Base-by-base conservation (phyloP, 192 early-diverging fungal species). In the Diversispora epigaea region DNA sequence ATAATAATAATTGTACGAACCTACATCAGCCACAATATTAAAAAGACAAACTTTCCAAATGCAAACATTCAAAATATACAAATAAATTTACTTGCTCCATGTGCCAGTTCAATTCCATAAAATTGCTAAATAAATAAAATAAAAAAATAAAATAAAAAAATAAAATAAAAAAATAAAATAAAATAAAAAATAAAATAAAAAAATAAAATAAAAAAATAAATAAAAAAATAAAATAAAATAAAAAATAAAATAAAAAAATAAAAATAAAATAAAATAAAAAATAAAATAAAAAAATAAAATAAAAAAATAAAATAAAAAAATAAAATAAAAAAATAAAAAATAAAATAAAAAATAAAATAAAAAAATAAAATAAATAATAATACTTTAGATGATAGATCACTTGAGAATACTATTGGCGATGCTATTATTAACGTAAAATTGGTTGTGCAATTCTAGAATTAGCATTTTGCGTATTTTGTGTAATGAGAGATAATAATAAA, bases 351-450 rank as follows among this genome's bases (percentile, higher is more conserved):
- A n/a, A n/a, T n/a, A n/a, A n/a, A n/a, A n/a, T n/a, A n/a, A n/a
- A n/a, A n/a, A n/a, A n/a, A n/a, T n/a, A n/a, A n/a, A n/a, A n/a
- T n/a, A n/a, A n/a, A n/a, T n/a, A n/a, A n/a, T 3, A 12, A 44
- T 61, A 73, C 71, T 7, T 58, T 58, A 0, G 47, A 63, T 10
- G 93, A 95, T 7, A 92, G 94, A 2, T 93, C 93, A 67, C 90
- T 91, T 14, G 93, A 91, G 79, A 91, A 95, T 83, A 89, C 90
- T 70, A 92, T 82, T 46, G 85, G 86, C n/a, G 90, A 70, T 57
- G 82, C 73, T 75, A 43, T 32, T 1, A 32, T 32, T 32, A 32
- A 32, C n/a, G n/a, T n/a, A n/a, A n/a, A n/a, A n/a, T n/a, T n/a
- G n/a, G n/a, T n/a, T n/a, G n/a, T n/a, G n/a, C n/a, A n/a, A n/a